Percentiles rank a stretch among this genome's conserved stretches.
phyloP scores from a whole-genome alignment of 2,329 filamentous ascomycete genomes.

The Taxawa tesnikishii region DNA sequence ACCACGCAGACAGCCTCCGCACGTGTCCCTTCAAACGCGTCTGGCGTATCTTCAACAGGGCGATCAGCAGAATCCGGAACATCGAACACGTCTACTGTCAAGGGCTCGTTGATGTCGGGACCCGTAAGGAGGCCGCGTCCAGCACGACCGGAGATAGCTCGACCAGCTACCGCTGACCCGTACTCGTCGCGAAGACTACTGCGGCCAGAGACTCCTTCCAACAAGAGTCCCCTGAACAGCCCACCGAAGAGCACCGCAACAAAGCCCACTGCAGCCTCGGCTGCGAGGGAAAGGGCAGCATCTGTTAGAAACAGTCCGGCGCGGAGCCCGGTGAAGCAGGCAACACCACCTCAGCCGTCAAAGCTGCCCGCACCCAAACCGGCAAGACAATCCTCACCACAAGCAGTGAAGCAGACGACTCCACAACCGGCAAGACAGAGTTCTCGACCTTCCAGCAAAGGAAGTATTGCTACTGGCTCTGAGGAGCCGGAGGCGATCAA shows the following conservation, averaged over 20 bases:
- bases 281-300: conserved; percentile 6
- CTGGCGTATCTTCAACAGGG: conserved; percentile 15
- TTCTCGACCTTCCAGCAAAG: conserved; percentile 20
- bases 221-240: conserved; percentile 31
- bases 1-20: conserved; percentile 4
- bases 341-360: conserved; percentile 1
- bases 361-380: neutral
- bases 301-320: conserved; percentile 7
- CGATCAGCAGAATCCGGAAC: conserved; percentile 13
- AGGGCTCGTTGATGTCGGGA: conserved; percentile 42
- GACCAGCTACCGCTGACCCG: conserved; percentile 43
- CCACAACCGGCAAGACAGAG: conserved; percentile 5
- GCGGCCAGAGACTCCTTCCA: conserved; percentile 33
- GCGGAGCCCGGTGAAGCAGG: conserved; percentile 5
- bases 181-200: conserved; percentile 28
- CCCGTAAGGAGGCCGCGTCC: conserved; percentile 41
- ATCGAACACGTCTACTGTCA: conserved; percentile 19
- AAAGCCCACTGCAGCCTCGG: conserved; percentile 18
- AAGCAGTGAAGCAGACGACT: conserved; percentile 1
- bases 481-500: conserved; percentile 10
- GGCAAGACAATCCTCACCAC: neutral
- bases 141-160: conserved; percentile 28
- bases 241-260: conserved; percentile 22
- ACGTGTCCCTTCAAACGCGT: conserved; percentile 15
- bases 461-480: conserved; percentile 13